Base-by-base conservation (phyloP, 768 basidiomycete genomes). In the Tricholoma matsutake region DNA sequence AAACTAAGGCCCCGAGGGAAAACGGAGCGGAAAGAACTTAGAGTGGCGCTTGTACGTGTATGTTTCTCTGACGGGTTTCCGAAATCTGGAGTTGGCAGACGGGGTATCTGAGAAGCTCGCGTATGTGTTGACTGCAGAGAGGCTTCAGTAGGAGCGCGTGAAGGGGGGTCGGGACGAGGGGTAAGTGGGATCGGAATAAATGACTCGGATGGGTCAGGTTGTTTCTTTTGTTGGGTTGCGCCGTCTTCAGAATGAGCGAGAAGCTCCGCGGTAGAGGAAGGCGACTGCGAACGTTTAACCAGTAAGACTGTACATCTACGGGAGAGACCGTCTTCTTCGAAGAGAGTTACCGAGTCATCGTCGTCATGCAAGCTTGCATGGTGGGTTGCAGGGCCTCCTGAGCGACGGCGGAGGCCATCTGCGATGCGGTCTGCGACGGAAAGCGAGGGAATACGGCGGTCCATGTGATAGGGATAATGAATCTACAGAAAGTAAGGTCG, bases 11-110 rank as follows among this genome's bases (percentile, higher is more conserved):
- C 65, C 10, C 62, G 63, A 4, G 64, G 55, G 16, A 71, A 52
- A 11, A 63, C 43, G 32, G 65, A 47, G 32, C 62, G 64, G 53
- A 69, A 57, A 22, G 54, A 51, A 22, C 47, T 32, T 16, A 39
- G n/a, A n/a, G 13, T 39, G 25, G 59, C 9, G 22, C 18, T 20
- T 9, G 61, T 14, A 32, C 10, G 28, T 7, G 47, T 22, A 18
- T 20, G 43, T 43, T n/a, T 25, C 25, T 47, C 56, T 20, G 35
- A 32, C 2, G 59, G 37, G 22, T 35, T 37, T 14, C 63, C 37
- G 37, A 69, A 70, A 53, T 67, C 64, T 8, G 69, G 67, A 20
- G 63, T 66, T 2, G 67, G 68, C n/a, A 68, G 35, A 25, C 63
- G 67, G 16, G 55, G 39, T 9, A 61, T 60, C n/a, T 59, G 43